A percentile compares a stretch with the other conserved stretches of the same genome.
phyloP scores from a whole-genome alignment of 139 green algal species.

The Trebouxia sp. region DNA sequence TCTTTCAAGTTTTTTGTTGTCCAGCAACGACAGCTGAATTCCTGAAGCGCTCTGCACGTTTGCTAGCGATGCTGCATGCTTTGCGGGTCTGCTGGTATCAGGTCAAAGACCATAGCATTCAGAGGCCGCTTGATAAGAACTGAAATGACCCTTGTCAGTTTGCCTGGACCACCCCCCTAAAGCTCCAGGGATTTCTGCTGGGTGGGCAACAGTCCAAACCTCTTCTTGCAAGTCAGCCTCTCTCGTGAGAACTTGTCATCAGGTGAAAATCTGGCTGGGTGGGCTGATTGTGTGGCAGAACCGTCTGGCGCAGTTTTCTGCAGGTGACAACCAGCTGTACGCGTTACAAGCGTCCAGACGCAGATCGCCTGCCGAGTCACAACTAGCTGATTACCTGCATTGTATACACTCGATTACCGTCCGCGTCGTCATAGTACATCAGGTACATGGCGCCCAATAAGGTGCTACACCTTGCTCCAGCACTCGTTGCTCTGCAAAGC shows the following conservation, averaged over 20 bases:
- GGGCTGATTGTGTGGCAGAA: slow-evolving; percentile 80
- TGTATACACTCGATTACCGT: slow-evolving; percentile 92
- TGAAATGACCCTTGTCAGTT: too few relatives aligned
- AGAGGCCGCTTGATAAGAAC: too few relatives aligned
- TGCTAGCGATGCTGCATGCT: too few relatives aligned
- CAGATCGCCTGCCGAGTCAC: too few relatives aligned
- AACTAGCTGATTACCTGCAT: slow-evolving; percentile 91
- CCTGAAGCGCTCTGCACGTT: too few relatives aligned
- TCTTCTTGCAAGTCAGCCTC: slow-evolving; percentile 89
- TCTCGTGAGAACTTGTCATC: slow-evolving; percentile 98
- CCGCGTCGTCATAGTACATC: slow-evolving; percentile 92
- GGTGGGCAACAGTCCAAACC: slow-evolving; percentile 93
- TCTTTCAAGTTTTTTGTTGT: too few relatives aligned
- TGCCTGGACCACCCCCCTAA: background rate
- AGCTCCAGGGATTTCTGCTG: slow-evolving; percentile 69
- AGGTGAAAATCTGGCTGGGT: slow-evolving; percentile 94
- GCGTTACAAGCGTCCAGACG: background rate
- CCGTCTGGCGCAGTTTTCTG: slow-evolving; percentile 85
- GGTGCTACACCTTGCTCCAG: background rate
- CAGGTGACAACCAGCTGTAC: background rate
- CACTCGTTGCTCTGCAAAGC: too few relatives aligned
- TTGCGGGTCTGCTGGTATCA: too few relatives aligned
- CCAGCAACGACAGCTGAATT: too few relatives aligned
- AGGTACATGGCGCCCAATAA: slow-evolving; percentile 84
- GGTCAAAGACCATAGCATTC: too few relatives aligned